Evolutionary conservation across 768 basidiomycete species (phyloP).

Genomic region (Gloeopeniophorella convolvens): DNA sequence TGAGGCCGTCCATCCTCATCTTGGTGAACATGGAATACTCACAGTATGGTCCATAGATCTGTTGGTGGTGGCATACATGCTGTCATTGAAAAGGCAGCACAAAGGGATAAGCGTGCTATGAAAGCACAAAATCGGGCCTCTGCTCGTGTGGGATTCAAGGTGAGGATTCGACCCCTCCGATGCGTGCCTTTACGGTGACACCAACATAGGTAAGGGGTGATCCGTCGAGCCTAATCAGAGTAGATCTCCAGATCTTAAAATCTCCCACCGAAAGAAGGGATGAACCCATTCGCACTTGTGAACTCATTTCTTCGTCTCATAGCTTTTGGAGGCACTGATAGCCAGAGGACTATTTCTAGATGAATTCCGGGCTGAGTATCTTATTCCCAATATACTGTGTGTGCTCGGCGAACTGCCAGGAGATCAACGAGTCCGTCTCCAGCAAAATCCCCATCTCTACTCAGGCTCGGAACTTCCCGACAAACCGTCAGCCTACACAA

Average conservation of each 20-base stretch:
- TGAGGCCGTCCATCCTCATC: not conserved
- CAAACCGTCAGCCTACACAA: not conserved
- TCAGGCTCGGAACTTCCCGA: slow-evolving; percentile 13
- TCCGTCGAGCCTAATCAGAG: slow-evolving; percentile 5
- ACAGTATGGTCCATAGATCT: not conserved
- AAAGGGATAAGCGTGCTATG: slow-evolving; percentile 11
- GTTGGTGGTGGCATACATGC: slow-evolving; percentile 13
- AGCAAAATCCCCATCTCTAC: slow-evolving; percentile 16
- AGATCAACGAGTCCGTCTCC: slow-evolving; percentile 14
- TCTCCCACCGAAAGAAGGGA: slow-evolving; percentile 10
- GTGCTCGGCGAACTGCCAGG: slow-evolving; percentile 12
- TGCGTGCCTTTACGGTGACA: not conserved
- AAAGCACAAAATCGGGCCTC: slow-evolving; percentile 15
- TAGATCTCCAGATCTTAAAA: slow-evolving; percentile 12
- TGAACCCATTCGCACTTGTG: slow-evolving; percentile 12
- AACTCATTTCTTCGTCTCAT: not conserved
- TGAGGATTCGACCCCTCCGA: not conserved
- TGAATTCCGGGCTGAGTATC: slow-evolving; percentile 12
- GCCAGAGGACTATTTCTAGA: not conserved
- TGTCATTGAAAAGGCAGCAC: slow-evolving; percentile 17
- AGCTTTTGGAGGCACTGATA: too few species aligned
- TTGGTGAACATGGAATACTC: not conserved
- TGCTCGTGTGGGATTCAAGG: slow-evolving; percentile 9
- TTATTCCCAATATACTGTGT: slow-evolving; percentile 13
- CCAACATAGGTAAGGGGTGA: not conserved